Evolutionary conservation across 345 rosid species (phyloP).

Genomic region (Eucalyptus marginata): DNA sequence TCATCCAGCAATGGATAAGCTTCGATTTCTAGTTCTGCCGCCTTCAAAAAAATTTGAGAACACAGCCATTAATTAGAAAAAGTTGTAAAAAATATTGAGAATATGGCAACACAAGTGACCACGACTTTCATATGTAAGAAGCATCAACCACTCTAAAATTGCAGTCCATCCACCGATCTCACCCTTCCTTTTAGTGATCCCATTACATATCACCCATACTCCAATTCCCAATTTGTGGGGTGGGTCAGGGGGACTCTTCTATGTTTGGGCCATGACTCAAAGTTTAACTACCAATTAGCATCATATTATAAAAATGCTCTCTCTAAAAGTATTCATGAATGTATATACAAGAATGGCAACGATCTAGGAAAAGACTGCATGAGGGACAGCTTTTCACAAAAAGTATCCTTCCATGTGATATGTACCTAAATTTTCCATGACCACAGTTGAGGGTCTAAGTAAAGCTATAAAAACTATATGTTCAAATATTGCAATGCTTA

Average conservation of each 20-base stretch:
- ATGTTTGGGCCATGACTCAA: background rate
- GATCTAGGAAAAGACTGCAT: background rate
- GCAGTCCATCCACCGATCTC: background rate
- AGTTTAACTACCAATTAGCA: background rate
- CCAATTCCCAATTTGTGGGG: background rate
- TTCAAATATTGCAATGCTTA: background rate
- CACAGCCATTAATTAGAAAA: background rate
- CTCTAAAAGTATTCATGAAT: background rate
- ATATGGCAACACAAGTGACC: background rate
- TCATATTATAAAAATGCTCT: background rate
- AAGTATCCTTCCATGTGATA: background rate
- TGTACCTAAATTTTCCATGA: background rate
- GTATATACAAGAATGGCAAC: background rate
- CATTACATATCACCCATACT: background rate
- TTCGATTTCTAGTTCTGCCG: constrained; percentile 95
- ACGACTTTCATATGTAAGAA: background rate
- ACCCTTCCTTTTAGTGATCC: background rate
- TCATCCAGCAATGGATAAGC: constrained; percentile 95
- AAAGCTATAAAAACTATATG: background rate
- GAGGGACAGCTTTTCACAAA: background rate
- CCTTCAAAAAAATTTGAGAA: constrained; percentile 33
- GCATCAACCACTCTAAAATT: background rate
- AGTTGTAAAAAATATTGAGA: background rate
- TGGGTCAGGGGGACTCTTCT: background rate
- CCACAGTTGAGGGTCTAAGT: background rate